Evolutionary conservation across 1,139 yeast species (phyloP), one percentile per base, ranked within the genome.

Genomic region (Suhomyces bokatorum): DNA sequence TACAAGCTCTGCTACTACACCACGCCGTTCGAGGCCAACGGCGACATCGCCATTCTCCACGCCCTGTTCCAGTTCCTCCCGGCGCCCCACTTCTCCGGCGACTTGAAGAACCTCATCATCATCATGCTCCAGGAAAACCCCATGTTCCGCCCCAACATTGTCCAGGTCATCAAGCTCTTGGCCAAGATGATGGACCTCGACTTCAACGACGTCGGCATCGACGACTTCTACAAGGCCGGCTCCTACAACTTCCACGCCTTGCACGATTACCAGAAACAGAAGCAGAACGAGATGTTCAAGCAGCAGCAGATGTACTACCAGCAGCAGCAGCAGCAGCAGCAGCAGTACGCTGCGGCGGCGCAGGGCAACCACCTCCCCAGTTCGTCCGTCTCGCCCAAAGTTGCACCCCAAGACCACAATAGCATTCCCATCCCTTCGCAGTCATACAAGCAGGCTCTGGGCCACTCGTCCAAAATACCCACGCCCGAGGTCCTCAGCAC

Each of bases 61-160:
- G 88, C 88, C 4, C 72, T 77, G 16, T 85, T 73, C 55, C 81
- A 78, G 47, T 84, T 84, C 51, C 86, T 85, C 2, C 68, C 71
- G 1, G 52, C 59, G 8, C 87, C 88, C 0, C 63, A 60, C 22
- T 85, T 70, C 54, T 78, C 87, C 3, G 77, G 85, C 2, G 81
- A 83, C 50, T 65, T 86, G 55, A 84, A 81, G 58, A 85, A 85
- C 58, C 67, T 93, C 56, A 85, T 91, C 37, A 78, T 85, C n/a
- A 88, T 85, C 26, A 78, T 86, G 81, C 70, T 88, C 36, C 85
- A 85, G 48, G 93, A 85, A 50, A 87, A 85, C 54, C 97, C 98
- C 4, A 62, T 80, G 14, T 76, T 80, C 53, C 76, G 99, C 55
- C 99, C 98, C 8, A 93, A 89, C 60, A 84, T 90, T 27, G 88